Conservation (phyloP, 2,329 filamentous ascomycete genomes). For the Curvularia lunata region DNA sequence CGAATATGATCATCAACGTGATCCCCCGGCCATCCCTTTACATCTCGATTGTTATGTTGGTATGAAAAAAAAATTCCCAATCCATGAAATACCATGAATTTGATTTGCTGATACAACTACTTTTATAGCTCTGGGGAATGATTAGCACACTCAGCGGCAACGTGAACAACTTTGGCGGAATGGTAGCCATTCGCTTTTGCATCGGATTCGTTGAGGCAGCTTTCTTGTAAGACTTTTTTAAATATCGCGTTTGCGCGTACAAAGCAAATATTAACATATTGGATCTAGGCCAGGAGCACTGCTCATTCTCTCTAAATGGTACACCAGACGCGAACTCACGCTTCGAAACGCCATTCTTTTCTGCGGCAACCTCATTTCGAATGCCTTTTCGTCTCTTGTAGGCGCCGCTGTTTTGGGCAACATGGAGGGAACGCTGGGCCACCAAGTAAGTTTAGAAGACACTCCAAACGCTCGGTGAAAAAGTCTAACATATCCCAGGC, state of each 20-base stretch:
- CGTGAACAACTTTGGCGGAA: constrained; percentile 43
- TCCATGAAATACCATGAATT: neutral
- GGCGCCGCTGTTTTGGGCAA: constrained; percentile 51
- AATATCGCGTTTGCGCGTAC: too few relatives aligned
- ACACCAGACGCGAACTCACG: constrained; percentile 61
- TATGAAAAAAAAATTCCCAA: neutral
- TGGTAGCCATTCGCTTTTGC: constrained; percentile 48
- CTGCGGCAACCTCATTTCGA: constrained; percentile 53
- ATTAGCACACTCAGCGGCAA: constrained; percentile 48
- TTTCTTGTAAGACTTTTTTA: constrained; percentile 58
- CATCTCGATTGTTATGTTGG: constrained; percentile 46
- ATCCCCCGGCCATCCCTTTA: constrained; percentile 46
- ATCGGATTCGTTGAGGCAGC: constrained; percentile 50
- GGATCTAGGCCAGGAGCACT: constrained; percentile 60
- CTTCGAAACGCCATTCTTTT: constrained; percentile 51
- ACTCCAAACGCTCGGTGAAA: neutral
- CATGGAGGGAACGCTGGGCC: constrained; percentile 44
- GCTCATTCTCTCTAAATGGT: constrained; percentile 70
- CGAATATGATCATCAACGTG: constrained; percentile 54
- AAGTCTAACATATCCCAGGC: constrained; percentile 23
- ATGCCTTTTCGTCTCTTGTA: constrained; percentile 54
- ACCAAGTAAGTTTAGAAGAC: constrained; percentile 18
- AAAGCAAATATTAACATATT: neutral
- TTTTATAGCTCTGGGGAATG: constrained; percentile 44
- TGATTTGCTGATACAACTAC: neutral